Evolutionary conservation across 495 filamentous ascomycete genomes (phyloP).

Genomic region (Aspergillus campestris): DNA sequence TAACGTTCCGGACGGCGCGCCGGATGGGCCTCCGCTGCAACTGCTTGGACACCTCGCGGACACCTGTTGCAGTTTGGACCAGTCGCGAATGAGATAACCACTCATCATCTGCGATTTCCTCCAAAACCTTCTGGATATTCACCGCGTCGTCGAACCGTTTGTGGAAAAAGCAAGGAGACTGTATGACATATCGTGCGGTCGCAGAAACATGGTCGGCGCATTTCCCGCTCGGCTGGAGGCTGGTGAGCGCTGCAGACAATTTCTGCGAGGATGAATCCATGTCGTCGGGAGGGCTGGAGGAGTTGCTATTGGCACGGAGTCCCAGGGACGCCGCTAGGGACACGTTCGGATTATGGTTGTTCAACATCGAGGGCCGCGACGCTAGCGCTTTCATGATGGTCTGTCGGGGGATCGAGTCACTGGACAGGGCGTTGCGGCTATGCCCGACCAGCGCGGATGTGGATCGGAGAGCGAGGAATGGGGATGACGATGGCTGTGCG

Average conservation of each 20-base stretch:
- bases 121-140: conserved; percentile 87
- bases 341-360: conserved; percentile 46
- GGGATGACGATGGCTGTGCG: conserved; percentile 20
- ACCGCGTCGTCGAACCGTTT: conserved; percentile 92
- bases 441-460: conserved; percentile 39
- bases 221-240: conserved; percentile 38
- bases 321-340: conserved; percentile 43
- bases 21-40: conserved; percentile 82
- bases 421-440: conserved; percentile 54
- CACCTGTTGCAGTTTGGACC: conserved; percentile 88
- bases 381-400: conserved; percentile 85
- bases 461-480: conserved; percentile 31
- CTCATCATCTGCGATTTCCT: conserved; percentile 86
- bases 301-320: conserved; percentile 21
- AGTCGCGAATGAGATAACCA: conserved; percentile 85
- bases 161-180: conserved; percentile 96
- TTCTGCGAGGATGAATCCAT: conserved; percentile 47
- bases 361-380: conserved; percentile 51
- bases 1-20: conserved; percentile 78
- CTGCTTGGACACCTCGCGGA: conserved; percentile 90
- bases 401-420: conserved; percentile 69
- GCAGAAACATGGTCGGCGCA: conserved; percentile 44
- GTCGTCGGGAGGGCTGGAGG: conserved; percentile 27
- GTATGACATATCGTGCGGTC: conserved; percentile 56
- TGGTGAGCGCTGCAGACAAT: conserved; percentile 58